These are phyloP conservation scores for Lichtheimia ornata DNA, from an alignment of 371 early-diverging fungal species.

Conservation along the genomic window DNA sequence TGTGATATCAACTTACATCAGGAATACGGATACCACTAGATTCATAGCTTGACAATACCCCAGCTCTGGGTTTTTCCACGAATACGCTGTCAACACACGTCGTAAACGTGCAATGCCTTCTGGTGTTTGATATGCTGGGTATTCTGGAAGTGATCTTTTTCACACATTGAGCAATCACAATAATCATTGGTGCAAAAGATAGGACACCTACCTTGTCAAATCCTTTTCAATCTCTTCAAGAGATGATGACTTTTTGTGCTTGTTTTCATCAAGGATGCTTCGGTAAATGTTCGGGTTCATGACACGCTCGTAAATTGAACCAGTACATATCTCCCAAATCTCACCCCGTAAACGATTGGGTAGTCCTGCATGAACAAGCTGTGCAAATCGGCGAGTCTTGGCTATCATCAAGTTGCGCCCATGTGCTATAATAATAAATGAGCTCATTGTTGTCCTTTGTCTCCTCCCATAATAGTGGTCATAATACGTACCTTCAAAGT, in stretches of 20 bases:
- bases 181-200: background rate
- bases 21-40: conserved; percentile 91
- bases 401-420: background rate
- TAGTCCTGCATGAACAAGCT: background rate
- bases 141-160: conserved; percentile 85
- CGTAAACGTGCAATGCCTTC: conserved; percentile 92
- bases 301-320: background rate
- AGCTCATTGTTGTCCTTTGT: background rate
- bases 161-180: too few species aligned
- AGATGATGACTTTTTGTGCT: background rate
- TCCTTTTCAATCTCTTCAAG: conserved; percentile 1
- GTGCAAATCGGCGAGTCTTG: background rate
- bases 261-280: background rate
- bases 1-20: conserved; percentile 59
- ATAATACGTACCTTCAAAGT: background rate
- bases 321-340: background rate
- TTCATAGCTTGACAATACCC: conserved; percentile 99
- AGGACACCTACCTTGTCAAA: background rate
- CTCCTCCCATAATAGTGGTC: background rate
- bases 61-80: conserved; percentile 85
- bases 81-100: conserved; percentile 85
- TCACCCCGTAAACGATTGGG: background rate
- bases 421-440: background rate
- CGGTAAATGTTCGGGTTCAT: background rate
- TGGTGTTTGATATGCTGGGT: conserved; percentile 86